Evolutionary conservation across 345 rosid species (phyloP).

Genomic region (Sisymbrium altissimum): DNA sequence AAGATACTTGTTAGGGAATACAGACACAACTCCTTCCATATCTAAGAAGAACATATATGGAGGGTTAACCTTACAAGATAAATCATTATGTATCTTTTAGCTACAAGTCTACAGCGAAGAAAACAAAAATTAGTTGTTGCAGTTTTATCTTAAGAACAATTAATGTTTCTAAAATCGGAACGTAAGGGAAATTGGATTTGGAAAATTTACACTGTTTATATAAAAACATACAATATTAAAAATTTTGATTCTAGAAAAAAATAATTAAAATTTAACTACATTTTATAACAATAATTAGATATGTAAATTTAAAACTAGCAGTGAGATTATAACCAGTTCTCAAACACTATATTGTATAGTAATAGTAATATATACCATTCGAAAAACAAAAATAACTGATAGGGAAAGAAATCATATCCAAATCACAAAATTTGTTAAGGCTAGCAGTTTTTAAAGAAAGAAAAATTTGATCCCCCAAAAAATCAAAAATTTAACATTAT

Average conservation of each 20-base stretch:
- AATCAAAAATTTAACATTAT: background rate
- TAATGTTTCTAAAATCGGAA: no score
- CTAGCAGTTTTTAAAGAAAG: background rate
- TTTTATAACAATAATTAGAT: no score
- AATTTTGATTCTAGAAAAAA: no score
- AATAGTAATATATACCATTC: no score
- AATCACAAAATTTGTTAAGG: no score
- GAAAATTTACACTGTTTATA: no score
- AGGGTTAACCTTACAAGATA: background rate
- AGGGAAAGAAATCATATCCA: background rate
- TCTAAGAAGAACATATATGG: slow-evolving; percentile 14
- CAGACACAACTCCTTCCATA: slow-evolving; percentile 42
- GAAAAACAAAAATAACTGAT: background rate
- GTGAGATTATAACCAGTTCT: background rate
- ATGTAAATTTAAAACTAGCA: background rate
- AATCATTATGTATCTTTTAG: background rate
- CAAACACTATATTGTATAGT: background rate
- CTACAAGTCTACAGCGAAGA: background rate
- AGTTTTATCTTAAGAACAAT: no score
- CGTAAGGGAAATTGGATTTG: no score
- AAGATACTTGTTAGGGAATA: slow-evolving; percentile 39
- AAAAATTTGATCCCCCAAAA: background rate
- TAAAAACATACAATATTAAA: no score
- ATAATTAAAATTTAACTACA: no score
- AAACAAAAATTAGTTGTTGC: background rate